Conservation (phyloP, 1,139 yeast species). For the Pichia sp. region DNA sequence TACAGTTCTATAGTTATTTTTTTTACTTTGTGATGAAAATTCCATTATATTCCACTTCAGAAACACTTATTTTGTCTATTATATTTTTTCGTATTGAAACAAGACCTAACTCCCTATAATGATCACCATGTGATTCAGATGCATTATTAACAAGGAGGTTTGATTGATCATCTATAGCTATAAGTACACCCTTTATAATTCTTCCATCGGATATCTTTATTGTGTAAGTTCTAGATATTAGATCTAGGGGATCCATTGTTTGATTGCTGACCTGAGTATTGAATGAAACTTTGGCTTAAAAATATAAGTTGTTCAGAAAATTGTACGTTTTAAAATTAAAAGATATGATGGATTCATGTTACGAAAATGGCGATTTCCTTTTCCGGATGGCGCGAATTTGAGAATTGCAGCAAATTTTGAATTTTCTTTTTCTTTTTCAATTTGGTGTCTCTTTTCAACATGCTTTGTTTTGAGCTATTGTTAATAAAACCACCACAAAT, state of each 20-base stretch:
- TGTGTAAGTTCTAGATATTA: constrained; percentile 24
- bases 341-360: neutral
- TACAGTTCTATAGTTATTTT: neutral
- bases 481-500: neutral
- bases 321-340: no score
- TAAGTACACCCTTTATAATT: constrained; percentile 27
- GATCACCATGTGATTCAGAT: constrained; percentile 8
- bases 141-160: constrained; percentile 31
- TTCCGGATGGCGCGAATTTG: neutral
- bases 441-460: neutral
- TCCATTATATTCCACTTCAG: constrained; percentile 1
- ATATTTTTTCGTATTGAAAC: constrained; percentile 32
- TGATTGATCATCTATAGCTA: constrained; percentile 35
- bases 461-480: neutral
- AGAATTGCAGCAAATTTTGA: neutral
- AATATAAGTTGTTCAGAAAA: no score
- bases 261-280: no score
- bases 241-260: constrained; percentile 22
- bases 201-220: constrained; percentile 30
- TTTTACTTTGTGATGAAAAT: neutral
- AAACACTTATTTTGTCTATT: constrained; percentile 15
- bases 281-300: no score
- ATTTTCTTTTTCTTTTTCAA: no score
- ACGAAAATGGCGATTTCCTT: neutral
- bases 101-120: constrained; percentile 30